Evolutionary conservation across 23 red algal genomes (phyloP).

Genomic region (Gracilariopsis chorda): DNA sequence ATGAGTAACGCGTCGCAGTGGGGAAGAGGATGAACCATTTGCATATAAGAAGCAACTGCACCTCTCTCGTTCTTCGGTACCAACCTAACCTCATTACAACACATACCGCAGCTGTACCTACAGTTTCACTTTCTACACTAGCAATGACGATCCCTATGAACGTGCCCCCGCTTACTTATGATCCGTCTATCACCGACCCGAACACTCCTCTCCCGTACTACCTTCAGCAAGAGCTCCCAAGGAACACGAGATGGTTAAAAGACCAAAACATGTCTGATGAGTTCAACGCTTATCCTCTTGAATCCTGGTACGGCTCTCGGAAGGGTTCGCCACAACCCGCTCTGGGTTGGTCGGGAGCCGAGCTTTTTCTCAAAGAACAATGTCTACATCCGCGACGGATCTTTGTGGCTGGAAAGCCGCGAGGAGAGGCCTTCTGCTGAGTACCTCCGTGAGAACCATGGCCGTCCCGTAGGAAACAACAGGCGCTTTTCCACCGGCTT

Average conservation of each 20-base stretch:
- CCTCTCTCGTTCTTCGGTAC: too few species aligned
- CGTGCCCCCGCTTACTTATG: background rate
- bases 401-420: conserved; percentile 12
- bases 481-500: conserved; percentile 31
- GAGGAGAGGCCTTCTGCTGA: conserved; percentile 3
- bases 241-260: conserved; percentile 1
- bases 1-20: too few species aligned
- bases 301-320: background rate
- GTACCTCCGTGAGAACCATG: background rate
- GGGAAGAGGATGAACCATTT: too few species aligned
- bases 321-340: conserved; percentile 14
- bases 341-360: conserved; percentile 23
- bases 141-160: background rate
- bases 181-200: background rate
- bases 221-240: background rate
- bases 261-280: conserved; percentile 58
- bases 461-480: background rate
- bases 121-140: too few species aligned
- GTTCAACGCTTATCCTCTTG: background rate
- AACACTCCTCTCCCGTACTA: background rate
- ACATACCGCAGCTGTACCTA: too few species aligned
- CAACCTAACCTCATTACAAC: too few species aligned
- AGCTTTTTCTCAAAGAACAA: conserved; percentile 34
- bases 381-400: conserved; percentile 4
- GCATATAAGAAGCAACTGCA: too few species aligned